These are phyloP conservation scores for Pythium coloratum DNA, from an alignment of 352 stramenopile genomes.

Conservation along the genomic window DNA sequence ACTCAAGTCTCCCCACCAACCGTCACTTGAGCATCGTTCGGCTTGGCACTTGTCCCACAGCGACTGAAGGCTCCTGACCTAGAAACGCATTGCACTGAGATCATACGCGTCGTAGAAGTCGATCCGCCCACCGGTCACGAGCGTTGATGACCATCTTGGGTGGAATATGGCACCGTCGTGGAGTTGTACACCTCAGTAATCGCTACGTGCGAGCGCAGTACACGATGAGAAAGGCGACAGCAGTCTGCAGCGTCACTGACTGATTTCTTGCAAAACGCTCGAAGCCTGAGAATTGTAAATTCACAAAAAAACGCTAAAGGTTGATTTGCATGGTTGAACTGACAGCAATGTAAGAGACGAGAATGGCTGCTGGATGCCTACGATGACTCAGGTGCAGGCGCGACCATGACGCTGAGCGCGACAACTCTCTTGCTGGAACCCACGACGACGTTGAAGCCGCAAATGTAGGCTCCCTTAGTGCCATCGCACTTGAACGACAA, in stretches of 20 bases:
- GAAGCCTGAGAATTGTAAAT: too few species aligned
- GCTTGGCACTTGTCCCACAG: neutral
- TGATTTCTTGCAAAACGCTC: too few species aligned
- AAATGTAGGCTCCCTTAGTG: too few species aligned
- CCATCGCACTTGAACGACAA: too few species aligned
- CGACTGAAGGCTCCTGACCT: neutral
- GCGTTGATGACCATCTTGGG: slow-evolving; percentile 13
- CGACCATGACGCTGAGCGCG: too few species aligned
- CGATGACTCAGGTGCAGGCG: too few species aligned
- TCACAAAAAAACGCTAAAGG: too few species aligned
- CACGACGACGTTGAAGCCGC: slow-evolving; percentile 23
- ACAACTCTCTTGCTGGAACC: slow-evolving; percentile 25
- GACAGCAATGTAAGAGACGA: too few species aligned
- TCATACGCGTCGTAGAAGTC: slow-evolving; percentile 4
- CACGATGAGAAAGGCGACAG: slow-evolving; percentile 17
- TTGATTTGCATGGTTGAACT: too few species aligned
- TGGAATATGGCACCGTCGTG: slow-evolving; percentile 15
- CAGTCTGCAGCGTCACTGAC: slow-evolving; percentile 24
- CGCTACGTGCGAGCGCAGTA: slow-evolving; percentile 34
- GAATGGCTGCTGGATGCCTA: too few species aligned
- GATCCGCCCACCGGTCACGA: slow-evolving; percentile 10
- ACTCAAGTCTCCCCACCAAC: neutral
- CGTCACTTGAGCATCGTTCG: neutral
- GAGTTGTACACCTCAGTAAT: slow-evolving; percentile 16
- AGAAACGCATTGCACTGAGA: neutral